Evolutionary conservation across 176 grass and related monocot genomes (phyloP).

Genomic region (Phragmites australis): DNA sequence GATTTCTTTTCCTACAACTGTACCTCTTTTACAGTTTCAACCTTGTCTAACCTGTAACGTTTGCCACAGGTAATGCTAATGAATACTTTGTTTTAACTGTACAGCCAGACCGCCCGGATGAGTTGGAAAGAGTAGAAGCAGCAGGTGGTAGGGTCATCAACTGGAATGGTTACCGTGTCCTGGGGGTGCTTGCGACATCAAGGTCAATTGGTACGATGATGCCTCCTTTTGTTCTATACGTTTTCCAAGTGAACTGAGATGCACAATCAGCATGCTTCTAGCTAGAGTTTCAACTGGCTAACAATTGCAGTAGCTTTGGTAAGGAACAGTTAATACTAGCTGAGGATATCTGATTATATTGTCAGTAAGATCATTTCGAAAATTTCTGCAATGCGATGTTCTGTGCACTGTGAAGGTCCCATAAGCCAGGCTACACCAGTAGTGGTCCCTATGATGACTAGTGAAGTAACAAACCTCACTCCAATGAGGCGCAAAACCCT

Average conservation of each 20-base stretch:
- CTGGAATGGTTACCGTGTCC: constrained; percentile 78
- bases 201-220: constrained; percentile 75
- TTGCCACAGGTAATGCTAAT: constrained; percentile 10
- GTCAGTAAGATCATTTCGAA: neutral
- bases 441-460: neutral
- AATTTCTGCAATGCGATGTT: neutral
- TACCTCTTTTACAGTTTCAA: neutral
- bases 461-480: neutral
- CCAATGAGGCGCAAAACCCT: neutral
- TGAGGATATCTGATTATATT: neutral
- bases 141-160: constrained; percentile 80
- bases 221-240: neutral
- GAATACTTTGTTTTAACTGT: constrained; percentile 29
- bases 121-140: constrained; percentile 74
- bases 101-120: constrained; percentile 83
- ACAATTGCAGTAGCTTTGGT: neutral
- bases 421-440: neutral
- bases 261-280: neutral
- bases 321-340: neutral
- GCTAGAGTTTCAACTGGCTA: neutral
- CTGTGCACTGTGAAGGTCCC: neutral
- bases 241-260: neutral
- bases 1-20: constrained; percentile 2
- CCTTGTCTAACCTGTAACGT: neutral
- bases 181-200: constrained; percentile 78